Evolutionary conservation across 2,329 filamentous ascomycete species (phyloP), one percentile per base, ranked within the genome.

Genomic region (Fusarium succisae): DNA sequence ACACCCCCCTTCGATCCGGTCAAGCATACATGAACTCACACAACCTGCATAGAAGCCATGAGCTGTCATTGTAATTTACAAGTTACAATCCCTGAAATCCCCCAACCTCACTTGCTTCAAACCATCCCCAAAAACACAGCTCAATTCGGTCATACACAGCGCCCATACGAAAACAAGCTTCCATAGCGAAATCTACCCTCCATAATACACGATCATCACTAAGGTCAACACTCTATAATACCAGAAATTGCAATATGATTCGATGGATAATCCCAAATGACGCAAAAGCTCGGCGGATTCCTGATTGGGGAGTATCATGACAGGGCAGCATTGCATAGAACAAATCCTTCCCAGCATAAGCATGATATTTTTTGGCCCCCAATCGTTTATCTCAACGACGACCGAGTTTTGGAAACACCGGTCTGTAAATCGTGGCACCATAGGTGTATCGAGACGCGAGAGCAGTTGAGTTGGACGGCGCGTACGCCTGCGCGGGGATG

Each of bases 401-500:
- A n/a, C 26, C 26, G 22, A 30, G 2, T 32, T 43, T 60, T 14
- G 28, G 6, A 95, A 95, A 79, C 85, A 51, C 5, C 30, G 26
- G 20, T 17, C 26, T 20, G n/a, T 17, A 18, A 11, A 60, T 54
- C 63, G 63, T 67, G 63, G 57, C 54, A 66, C 64, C 41, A 76
- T 51, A 54, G 26, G 30, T 30, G 32, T 24, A 18, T 70, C 13
- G 26, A 35, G 32, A 35, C 32, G 32, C 32, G 32, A 28, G 35
- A 50, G 26, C 35, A 39, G 35, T 35, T 62, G 54, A 51, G 32
- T 60, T 65, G 68, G 59, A 15, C 37, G 55, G 32, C 54, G 63
- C 39, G 43, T 82, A 95, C 80, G 90, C 92, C 4, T 94, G 93
- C 77, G 89, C 90, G 70, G 88, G 83, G 13, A 73, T 38, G 51